A percentile compares a stretch with the other conserved stretches of the same genome.
Evolutionary conservation across 148 eudicot species (phyloP).

Genomic region (Nepenthes mirabilis): DNA sequence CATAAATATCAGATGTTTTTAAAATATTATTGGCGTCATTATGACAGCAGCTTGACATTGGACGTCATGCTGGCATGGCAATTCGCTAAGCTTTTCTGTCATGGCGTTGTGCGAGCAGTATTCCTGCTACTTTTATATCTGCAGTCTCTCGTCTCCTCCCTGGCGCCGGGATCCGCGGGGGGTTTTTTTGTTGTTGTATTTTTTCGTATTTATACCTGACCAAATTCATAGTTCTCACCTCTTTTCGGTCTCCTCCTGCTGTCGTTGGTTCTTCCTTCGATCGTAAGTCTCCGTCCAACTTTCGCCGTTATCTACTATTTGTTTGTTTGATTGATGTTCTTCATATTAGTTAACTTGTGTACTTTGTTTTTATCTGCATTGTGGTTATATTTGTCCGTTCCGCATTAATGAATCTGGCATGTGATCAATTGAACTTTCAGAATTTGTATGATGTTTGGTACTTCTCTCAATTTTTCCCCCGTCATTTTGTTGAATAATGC

Average conservation of each 20-base stretch:
- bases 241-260: background rate
- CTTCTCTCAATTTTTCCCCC: conserved; percentile 4
- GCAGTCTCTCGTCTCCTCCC: too few species aligned
- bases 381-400: background rate
- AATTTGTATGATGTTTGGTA: background rate
- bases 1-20: too few species aligned
- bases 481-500: background rate
- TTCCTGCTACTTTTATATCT: too few species aligned
- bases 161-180: too few species aligned
- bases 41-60: too few species aligned
- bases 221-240: too few species aligned
- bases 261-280: background rate
- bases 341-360: background rate
- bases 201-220: too few species aligned
- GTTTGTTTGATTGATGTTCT: background rate
- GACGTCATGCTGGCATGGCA: too few species aligned
- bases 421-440: conserved; percentile 7
- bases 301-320: background rate
- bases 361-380: background rate
- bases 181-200: too few species aligned
- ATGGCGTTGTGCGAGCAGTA: too few species aligned
- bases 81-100: too few species aligned
- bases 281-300: background rate
- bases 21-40: too few species aligned
- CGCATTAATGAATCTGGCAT: background rate